Evolutionary conservation across 176 grass and related monocot species (phyloP).

Genomic region (Cenchrus purpureus): DNA sequence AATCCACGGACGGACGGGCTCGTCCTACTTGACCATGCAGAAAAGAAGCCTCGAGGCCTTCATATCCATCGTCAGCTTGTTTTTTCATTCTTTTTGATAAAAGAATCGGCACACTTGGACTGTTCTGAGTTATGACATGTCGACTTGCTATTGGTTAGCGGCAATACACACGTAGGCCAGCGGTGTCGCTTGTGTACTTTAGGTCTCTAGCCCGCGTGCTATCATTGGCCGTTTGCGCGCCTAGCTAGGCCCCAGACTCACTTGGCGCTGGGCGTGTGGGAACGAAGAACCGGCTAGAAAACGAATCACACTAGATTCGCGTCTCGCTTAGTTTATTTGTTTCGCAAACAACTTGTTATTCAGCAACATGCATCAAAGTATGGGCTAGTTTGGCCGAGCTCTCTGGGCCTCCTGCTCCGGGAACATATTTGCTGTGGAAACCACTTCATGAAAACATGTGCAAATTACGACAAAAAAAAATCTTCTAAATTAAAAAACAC

Average conservation of each 20-base stretch:
- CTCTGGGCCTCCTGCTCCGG: too few species aligned
- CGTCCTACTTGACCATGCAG: too few species aligned
- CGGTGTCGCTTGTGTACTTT: slow-evolving; percentile 5
- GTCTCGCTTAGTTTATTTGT: not conserved
- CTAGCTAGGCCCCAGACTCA: not conserved
- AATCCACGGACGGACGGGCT: not conserved
- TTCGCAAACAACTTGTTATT: not conserved
- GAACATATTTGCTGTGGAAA: too few species aligned
- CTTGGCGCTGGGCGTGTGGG: too few species aligned
- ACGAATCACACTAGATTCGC: not conserved
- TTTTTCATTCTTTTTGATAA: too few species aligned
- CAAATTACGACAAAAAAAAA: too few species aligned
- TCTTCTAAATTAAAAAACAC: too few species aligned
- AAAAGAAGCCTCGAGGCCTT: too few species aligned
- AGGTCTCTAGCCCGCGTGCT: not conserved
- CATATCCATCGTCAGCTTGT: too few species aligned
- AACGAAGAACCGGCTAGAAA: not conserved
- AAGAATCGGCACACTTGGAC: too few species aligned
- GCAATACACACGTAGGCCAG: not conserved
- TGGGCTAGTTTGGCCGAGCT: too few species aligned
- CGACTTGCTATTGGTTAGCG: not conserved
- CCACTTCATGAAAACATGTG: too few species aligned
- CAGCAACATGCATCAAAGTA: not conserved
- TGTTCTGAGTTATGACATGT: not conserved
- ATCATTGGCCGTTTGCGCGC: not conserved